phyloP scores from a whole-genome alignment of 352 stramenopile genomes.

The Phytophthora brassicae region DNA sequence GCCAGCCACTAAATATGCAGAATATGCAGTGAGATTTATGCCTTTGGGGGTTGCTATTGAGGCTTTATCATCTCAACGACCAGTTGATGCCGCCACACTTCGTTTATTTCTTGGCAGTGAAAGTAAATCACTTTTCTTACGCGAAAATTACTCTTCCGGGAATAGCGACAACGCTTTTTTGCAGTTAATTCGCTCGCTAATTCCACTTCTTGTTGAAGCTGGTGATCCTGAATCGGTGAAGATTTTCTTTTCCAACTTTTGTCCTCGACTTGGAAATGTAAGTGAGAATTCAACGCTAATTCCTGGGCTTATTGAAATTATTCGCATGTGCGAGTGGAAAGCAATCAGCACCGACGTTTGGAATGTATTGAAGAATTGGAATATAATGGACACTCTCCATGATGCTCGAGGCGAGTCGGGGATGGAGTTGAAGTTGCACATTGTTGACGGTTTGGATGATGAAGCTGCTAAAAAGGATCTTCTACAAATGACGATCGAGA shows the following conservation, averaged over 20 bases:
- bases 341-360: constrained; percentile 6
- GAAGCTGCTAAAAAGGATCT: not conserved
- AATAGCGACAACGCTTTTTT: not conserved
- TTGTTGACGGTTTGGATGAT: constrained; percentile 10
- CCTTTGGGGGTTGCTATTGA: constrained; percentile 1
- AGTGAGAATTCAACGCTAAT: not conserved
- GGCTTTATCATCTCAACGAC: not conserved
- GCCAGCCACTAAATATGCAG: not conserved
- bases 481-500: not conserved
- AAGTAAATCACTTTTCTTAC: not conserved
- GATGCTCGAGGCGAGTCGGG: not conserved
- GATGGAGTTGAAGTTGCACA: constrained; percentile 7
- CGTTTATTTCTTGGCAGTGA: not conserved
- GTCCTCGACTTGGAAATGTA: not conserved
- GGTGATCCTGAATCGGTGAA: constrained; percentile 9
- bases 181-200: constrained; percentile 13
- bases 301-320: constrained; percentile 4
- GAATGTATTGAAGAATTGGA: not conserved
- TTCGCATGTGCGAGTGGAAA: constrained; percentile 16
- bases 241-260: constrained; percentile 13
- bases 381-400: not conserved
- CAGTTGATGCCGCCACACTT: constrained; percentile 1
- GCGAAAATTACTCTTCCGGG: not conserved
- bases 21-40: constrained; percentile 9
- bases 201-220: constrained; percentile 12